Base-by-base conservation (phyloP, 2,329 filamentous ascomycete genomes). In the Fusarium camptoceras region DNA sequence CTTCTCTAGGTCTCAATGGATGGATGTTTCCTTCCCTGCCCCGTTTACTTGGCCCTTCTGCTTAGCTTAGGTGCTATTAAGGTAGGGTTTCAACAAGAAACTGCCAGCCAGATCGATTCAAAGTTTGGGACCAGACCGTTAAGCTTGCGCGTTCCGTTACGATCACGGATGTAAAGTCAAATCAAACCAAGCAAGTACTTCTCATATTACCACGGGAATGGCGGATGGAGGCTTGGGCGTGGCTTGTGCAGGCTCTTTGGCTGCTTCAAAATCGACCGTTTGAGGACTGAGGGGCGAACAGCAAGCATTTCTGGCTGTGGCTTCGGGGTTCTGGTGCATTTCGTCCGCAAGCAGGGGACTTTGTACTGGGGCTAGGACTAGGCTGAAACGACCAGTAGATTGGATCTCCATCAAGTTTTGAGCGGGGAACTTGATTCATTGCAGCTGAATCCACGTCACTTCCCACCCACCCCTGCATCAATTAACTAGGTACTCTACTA, bases 301-400 rank as follows among this genome's bases (percentile, higher is more conserved):
- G 59, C 69, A 72, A 42, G 61, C 71, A 73, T 75, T 70, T 64
- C 65, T 69, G 61, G 47, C 47, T 70, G 73, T 73, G 73, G 71
- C 71, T 68, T 31, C 24, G 43, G 55, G 44, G 31, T 64, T 47
- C 51, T 46, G 59, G 70, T 68, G 31, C 64, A 60, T 68, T 65
- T 59, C 62, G 48, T 64, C 64, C 44, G 56, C 66, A 66, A 71
- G 46, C 70, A 74, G 70, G 70, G 59, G 59, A 56, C 39, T 28
- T 44, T 55, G 25, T 37, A 51, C 49, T 20, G 24, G 27, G 24
- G 12, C 46, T 25, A 43, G 53, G 64, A 63, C 65, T 64, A 70
- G 58, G 72, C 71, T 75, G 73, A 75, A 75, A 75, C 73, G 67
- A 70, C 59, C 68, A 58, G 57, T 59, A 58, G 54, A 59, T 71